Conservation (phyloP, 805 yeast species). For the Wickerhamomyces strasburgensis region DNA sequence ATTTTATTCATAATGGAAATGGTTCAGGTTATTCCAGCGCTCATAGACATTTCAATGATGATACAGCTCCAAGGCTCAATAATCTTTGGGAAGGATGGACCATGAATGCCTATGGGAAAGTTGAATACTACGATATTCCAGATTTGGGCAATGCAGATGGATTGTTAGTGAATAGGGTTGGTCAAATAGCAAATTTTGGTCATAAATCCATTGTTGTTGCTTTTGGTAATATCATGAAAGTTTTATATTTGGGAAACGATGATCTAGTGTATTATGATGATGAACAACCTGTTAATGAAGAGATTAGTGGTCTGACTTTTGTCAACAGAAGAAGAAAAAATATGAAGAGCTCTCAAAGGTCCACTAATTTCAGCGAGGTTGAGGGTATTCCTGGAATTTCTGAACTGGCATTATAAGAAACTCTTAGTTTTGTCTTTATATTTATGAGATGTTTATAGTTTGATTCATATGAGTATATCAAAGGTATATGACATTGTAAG, state of each 20-base stretch:
- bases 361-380: conserved; percentile 22
- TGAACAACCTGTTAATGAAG: conserved; percentile 35
- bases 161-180: conserved; percentile 49
- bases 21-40: not conserved
- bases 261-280: conserved; percentile 60
- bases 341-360: conserved; percentile 4
- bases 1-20: conserved; percentile 1
- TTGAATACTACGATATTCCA: conserved; percentile 56
- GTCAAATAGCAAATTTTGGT: conserved; percentile 66
- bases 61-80: conserved; percentile 30
- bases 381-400: conserved; percentile 21
- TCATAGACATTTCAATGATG: conserved; percentile 9
- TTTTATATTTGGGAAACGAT: conserved; percentile 71
- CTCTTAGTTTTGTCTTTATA: too few relatives aligned
- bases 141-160: conserved; percentile 36
- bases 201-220: conserved; percentile 71
- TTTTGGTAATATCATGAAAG: conserved; percentile 68
- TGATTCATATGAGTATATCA: too few relatives aligned
- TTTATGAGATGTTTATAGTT: too few relatives aligned
- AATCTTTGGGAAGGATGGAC: conserved; percentile 81
- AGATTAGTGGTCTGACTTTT: conserved; percentile 44
- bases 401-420: conserved; percentile 13
- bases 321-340: conserved; percentile 45
- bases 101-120: conserved; percentile 60
- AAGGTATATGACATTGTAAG: too few relatives aligned